phyloP scores from a whole-genome alignment of 257 asterid species.

The Nicotiana tomentosiformis region DNA sequence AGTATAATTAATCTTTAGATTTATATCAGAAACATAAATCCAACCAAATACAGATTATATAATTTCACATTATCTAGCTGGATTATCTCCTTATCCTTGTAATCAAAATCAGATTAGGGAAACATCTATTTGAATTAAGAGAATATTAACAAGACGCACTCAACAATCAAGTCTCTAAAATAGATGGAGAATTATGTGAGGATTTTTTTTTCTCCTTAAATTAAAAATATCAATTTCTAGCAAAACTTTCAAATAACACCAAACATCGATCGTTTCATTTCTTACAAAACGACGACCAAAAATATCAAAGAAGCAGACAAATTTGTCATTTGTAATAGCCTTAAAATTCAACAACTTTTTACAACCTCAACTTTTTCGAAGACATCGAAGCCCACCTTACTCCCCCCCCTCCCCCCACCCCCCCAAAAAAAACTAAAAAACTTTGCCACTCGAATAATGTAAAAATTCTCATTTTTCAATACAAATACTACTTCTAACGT shows the following conservation, averaged over 20 bases:
- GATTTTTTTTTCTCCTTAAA: too few species aligned
- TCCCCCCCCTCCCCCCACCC: too few species aligned
- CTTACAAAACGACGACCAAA: background rate
- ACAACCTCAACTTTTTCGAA: background rate
- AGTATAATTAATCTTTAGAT: too few species aligned
- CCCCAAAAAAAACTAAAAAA: too few species aligned
- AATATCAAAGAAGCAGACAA: constrained; percentile 1
- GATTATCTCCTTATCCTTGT: too few species aligned
- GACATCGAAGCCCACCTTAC: background rate
- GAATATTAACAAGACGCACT: background rate
- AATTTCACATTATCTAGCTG: too few species aligned
- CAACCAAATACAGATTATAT: too few species aligned
- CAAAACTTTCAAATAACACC: background rate
- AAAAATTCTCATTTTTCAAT: background rate
- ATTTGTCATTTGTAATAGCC: background rate
- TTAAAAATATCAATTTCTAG: too few species aligned
- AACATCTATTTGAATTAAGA: background rate
- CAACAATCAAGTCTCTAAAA: background rate
- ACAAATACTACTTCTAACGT: background rate
- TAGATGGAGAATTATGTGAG: background rate
- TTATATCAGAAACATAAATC: too few species aligned
- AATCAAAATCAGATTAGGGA: background rate
- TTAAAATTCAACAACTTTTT: background rate
- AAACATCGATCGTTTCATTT: background rate
- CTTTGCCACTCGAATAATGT: background rate